Conservation (phyloP, 1,139 yeast genomes). For the Zygoascus sp. region DNA sequence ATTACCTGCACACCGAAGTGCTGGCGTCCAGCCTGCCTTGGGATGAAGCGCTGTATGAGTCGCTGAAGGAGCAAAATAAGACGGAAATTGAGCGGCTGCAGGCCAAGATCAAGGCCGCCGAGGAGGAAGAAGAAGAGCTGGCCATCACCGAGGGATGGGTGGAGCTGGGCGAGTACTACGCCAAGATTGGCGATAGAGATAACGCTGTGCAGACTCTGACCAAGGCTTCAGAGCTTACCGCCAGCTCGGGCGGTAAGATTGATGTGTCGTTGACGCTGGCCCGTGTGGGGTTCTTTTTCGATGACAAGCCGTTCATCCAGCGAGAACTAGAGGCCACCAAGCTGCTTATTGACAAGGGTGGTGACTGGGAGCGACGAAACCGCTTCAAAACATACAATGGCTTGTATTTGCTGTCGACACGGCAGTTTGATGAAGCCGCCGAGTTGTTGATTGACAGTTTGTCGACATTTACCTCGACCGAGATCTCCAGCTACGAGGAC, state of each 20-base stretch:
- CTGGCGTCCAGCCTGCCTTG: slow-evolving; percentile 39
- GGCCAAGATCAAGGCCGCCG: slow-evolving; percentile 64
- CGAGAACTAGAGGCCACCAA: slow-evolving; percentile 73
- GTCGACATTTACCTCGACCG: slow-evolving; percentile 96
- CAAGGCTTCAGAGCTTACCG: slow-evolving; percentile 74
- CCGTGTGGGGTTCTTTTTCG: slow-evolving; percentile 82
- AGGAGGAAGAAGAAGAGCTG: slow-evolving; percentile 84
- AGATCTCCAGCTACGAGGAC: slow-evolving; percentile 82
- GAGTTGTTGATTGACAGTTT: slow-evolving; percentile 80
- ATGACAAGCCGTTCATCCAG: slow-evolving; percentile 66
- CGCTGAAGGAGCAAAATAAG: slow-evolving; percentile 51
- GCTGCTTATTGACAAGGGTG: slow-evolving; percentile 83
- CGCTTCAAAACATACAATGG: slow-evolving; percentile 90
- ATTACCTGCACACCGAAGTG: slow-evolving; percentile 56
- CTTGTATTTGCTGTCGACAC: slow-evolving; percentile 72
- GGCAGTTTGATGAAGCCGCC: slow-evolving; percentile 83
- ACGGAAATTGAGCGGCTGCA: slow-evolving; percentile 54
- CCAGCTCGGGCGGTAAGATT: slow-evolving; percentile 84
- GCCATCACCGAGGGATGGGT: slow-evolving; percentile 75
- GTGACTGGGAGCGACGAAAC: slow-evolving; percentile 99
- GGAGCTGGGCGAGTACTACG: slow-evolving; percentile 82
- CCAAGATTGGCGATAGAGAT: slow-evolving; percentile 72
- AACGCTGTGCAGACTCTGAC: slow-evolving; percentile 70
- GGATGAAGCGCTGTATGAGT: slow-evolving; percentile 55
- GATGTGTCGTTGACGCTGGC: slow-evolving; percentile 78